Percentiles rank a stretch among this genome's conserved stretches.
Conservation (phyloP, 805 yeast genomes). For the Zygoascus tannicola region DNA sequence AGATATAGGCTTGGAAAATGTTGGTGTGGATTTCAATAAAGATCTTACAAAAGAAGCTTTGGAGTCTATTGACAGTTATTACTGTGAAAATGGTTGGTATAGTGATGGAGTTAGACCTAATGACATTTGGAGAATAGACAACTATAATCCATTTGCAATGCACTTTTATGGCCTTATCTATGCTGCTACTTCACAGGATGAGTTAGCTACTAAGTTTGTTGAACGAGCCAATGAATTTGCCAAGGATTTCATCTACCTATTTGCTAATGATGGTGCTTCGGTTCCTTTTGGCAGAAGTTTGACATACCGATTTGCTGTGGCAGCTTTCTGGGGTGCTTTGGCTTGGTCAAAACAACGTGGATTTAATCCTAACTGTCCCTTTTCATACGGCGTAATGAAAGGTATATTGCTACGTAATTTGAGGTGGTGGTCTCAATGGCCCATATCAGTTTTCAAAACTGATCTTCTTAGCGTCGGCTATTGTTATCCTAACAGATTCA, state of each 20-base stretch:
- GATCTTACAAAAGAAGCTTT: slow-evolving; percentile 15
- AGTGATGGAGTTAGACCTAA: slow-evolving; percentile 21
- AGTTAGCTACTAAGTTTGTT: slow-evolving; percentile 13
- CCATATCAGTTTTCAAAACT: slow-evolving; percentile 15
- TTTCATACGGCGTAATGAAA: slow-evolving; percentile 20
- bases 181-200: slow-evolving; percentile 15
- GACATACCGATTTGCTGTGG: slow-evolving; percentile 21
- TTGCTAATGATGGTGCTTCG: slow-evolving; percentile 16
- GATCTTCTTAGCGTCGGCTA: slow-evolving; percentile 19
- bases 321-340: slow-evolving; percentile 19
- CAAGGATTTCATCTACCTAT: slow-evolving; percentile 20
- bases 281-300: slow-evolving; percentile 21
- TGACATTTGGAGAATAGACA: slow-evolving; percentile 19
- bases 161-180: slow-evolving; percentile 26
- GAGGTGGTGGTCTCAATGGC: slow-evolving; percentile 21
- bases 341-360: slow-evolving; percentile 13
- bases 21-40: slow-evolving; percentile 18
- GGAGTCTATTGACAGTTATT: slow-evolving; percentile 19
- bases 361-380: not conserved
- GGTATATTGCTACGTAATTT: slow-evolving; percentile 16
- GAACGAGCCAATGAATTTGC: slow-evolving; percentile 24
- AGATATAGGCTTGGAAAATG: slow-evolving; percentile 22
- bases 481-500: slow-evolving; percentile 19
- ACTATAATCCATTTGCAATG: slow-evolving; percentile 28
- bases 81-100: slow-evolving; percentile 28